Conservation (phyloP, 148 eudicot genomes). For the Nepenthes gracilis region DNA sequence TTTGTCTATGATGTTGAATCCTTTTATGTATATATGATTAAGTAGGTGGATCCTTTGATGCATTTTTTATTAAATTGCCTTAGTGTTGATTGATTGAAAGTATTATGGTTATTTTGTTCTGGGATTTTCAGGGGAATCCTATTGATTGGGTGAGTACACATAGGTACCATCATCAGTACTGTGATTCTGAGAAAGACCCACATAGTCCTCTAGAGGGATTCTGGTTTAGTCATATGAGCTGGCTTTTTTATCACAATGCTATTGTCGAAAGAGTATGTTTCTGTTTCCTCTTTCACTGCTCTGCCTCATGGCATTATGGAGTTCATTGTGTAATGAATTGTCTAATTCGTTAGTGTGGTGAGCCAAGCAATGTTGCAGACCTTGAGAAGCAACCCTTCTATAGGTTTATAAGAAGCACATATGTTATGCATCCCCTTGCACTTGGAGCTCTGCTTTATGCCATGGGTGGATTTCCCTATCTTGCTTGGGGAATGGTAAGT, state of each 20-base stretch:
- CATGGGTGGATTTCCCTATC: slow-evolving; percentile 65
- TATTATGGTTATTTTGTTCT: not conserved
- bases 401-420: slow-evolving; percentile 46
- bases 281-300: not conserved
- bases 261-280: slow-evolving; percentile 35
- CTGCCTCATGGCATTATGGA: not conserved
- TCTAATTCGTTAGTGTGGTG: slow-evolving; percentile 31
- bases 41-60: not conserved
- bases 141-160: slow-evolving; percentile 89
- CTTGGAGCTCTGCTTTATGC: slow-evolving; percentile 47
- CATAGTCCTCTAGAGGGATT: slow-evolving; percentile 85
- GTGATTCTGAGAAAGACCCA: slow-evolving; percentile 75
- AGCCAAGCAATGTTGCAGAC: slow-evolving; percentile 59
- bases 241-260: slow-evolving; percentile 45
- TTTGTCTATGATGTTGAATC: no score
- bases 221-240: slow-evolving; percentile 81
- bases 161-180: slow-evolving; percentile 64
- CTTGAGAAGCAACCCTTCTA: slow-evolving; percentile 69
- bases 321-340: not conserved
- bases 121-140: slow-evolving; percentile 53
- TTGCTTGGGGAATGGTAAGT: slow-evolving; percentile 89
- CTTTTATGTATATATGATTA: not conserved
- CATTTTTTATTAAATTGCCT: not conserved
- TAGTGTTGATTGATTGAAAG: not conserved
- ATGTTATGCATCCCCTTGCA: slow-evolving; percentile 40